Evolutionary conservation across 2,329 filamentous ascomycete genomes (phyloP).

Genomic region (Fusarium anguioides): DNA sequence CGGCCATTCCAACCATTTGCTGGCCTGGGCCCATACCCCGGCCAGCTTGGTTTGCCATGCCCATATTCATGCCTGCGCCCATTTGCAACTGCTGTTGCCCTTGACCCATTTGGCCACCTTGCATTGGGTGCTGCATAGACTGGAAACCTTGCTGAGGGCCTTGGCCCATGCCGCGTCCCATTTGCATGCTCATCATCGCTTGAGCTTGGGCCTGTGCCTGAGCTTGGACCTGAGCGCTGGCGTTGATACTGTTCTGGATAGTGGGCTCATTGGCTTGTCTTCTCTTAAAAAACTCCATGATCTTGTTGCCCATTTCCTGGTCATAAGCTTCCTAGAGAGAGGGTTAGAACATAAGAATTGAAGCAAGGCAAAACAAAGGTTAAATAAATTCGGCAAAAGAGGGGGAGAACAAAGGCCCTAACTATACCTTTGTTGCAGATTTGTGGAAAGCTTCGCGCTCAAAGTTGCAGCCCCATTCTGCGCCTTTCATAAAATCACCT

Average conservation of each 20-base stretch:
- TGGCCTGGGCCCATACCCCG: constrained; percentile 57
- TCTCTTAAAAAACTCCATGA: constrained; percentile 61
- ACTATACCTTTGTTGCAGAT: constrained; percentile 60
- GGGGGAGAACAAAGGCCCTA: neutral
- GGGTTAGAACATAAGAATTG: constrained; percentile 28
- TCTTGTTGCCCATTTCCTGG: constrained; percentile 57
- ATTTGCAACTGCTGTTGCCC: constrained; percentile 49
- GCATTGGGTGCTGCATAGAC: constrained; percentile 69
- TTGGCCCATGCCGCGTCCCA: constrained; percentile 63
- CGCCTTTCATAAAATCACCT: constrained; percentile 55
- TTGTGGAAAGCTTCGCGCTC: constrained; percentile 61
- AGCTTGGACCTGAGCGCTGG: constrained; percentile 52
- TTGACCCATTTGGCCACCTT: constrained; percentile 63
- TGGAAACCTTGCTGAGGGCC: constrained; percentile 66
- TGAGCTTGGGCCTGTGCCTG: constrained; percentile 53
- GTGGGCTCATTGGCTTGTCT: constrained; percentile 62
- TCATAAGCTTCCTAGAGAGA: constrained; percentile 61
- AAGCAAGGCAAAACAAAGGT: no score
- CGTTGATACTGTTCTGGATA: constrained; percentile 63
- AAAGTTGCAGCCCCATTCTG: constrained; percentile 57
- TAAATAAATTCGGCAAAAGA: neutral
- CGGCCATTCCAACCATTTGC: constrained; percentile 54
- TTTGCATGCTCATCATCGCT: constrained; percentile 65
- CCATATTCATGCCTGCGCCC: constrained; percentile 47
- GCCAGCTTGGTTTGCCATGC: constrained; percentile 52